These are phyloP conservation scores for Neurospora tetraspora DNA, from an alignment of 495 filamentous ascomycete species.

Conservation along the genomic window DNA sequence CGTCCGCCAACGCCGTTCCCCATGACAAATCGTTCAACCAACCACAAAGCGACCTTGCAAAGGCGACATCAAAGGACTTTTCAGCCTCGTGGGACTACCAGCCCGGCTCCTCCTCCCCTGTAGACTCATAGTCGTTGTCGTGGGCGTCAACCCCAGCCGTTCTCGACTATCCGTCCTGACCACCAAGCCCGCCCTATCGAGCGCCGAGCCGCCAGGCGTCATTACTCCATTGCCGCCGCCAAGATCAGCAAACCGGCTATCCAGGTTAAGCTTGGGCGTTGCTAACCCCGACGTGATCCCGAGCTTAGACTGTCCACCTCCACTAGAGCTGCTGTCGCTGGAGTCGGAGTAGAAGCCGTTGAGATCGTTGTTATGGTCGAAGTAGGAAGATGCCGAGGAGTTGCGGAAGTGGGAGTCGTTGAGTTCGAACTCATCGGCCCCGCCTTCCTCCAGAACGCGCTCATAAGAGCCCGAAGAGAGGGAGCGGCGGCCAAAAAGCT, in stretches of 20 bases:
- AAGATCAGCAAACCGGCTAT: conserved; percentile 4
- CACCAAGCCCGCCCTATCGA: conserved; percentile 66
- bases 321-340: conserved; percentile 24
- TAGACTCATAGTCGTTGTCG: conserved; percentile 31
- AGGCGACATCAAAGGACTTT: conserved; percentile 51
- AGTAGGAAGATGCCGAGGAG: conserved; percentile 16
- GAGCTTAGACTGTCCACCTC: conserved; percentile 16
- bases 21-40: not conserved
- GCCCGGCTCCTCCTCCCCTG: conserved; percentile 49
- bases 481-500: conserved; percentile 45
- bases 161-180: conserved; percentile 76
- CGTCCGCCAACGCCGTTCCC: not conserved
- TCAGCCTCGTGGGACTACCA: conserved; percentile 52
- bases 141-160: conserved; percentile 40
- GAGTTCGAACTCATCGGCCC: conserved; percentile 59
- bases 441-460: conserved; percentile 74
- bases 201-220: conserved; percentile 37
- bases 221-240: conserved; percentile 35
- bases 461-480: conserved; percentile 50
- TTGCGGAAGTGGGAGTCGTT: conserved; percentile 38
- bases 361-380: conserved; percentile 42
- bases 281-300: conserved; percentile 52
- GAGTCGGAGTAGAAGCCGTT: conserved; percentile 46
- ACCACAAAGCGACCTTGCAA: conserved; percentile 18
- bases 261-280: conserved; percentile 55